A percentile compares a stretch with the other conserved stretches of the same genome.
Conservation (phyloP, 2,329 filamentous ascomycete genomes). For the Graphiopsis chlorocephala region DNA sequence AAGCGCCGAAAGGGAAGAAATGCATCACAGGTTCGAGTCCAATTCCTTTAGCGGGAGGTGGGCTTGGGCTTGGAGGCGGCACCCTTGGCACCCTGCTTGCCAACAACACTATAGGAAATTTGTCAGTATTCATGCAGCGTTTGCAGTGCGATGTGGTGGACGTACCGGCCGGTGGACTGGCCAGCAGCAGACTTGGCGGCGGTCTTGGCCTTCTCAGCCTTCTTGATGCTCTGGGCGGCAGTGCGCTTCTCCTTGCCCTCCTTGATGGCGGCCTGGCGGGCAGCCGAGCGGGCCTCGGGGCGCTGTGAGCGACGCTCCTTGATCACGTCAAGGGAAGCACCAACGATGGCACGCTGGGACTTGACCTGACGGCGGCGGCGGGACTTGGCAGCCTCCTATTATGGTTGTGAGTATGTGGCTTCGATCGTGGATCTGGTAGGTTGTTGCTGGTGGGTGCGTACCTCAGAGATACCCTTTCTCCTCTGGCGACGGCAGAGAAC, state of each 20-base stretch:
- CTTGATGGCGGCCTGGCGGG: constrained; percentile 87
- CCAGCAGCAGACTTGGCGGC: constrained; percentile 73
- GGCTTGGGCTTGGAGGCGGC: constrained; percentile 79
- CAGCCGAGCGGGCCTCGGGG: constrained; percentile 91
- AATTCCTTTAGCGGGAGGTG: constrained; percentile 42
- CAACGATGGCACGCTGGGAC: constrained; percentile 97
- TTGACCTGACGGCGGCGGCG: constrained; percentile 97
- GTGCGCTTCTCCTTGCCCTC: constrained; percentile 99
- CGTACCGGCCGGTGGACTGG: constrained; percentile 60
- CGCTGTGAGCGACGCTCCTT: constrained; percentile 96
- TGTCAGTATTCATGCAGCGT: constrained; percentile 12
- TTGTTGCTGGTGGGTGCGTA: constrained; percentile 53
- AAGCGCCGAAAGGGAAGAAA: constrained; percentile 16
- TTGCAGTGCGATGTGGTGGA: background rate
- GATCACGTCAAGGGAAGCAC: constrained; percentile 99
- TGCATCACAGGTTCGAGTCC: constrained; percentile 10
- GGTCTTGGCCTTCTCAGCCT: constrained; percentile 97
- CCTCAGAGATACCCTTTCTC: constrained; percentile 99
- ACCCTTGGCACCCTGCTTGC: constrained; percentile 98
- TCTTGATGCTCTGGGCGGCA: constrained; percentile 84
- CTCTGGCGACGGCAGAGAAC: constrained; percentile 97
- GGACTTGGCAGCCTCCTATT: constrained; percentile 99
- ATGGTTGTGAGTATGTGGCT: constrained; percentile 21
- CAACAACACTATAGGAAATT: constrained; percentile 58
- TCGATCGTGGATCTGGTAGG: background rate